These are phyloP conservation scores for Candida corydali DNA, from an alignment of 805 yeast genomes.

Conservation along the genomic window DNA sequence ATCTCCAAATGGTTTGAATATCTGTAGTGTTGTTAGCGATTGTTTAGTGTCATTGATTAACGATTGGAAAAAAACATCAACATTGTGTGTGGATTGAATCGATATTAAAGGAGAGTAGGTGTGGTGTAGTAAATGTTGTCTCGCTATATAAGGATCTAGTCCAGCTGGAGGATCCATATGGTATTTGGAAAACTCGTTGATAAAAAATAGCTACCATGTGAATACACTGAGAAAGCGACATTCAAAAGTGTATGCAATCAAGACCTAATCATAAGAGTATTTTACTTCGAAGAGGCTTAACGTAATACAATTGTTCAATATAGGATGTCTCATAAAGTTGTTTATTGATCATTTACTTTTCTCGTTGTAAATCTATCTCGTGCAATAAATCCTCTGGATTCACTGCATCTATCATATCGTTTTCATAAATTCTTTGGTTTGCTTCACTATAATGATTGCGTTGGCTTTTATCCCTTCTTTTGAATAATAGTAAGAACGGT, in stretches of 20 bases:
- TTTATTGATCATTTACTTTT: background rate
- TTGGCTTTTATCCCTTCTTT: slow-evolving; percentile 10
- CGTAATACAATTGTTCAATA: too few relatives aligned
- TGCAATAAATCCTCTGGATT: slow-evolving; percentile 42
- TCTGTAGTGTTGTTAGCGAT: slow-evolving; percentile 38
- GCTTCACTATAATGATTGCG: slow-evolving; percentile 3
- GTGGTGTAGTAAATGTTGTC: slow-evolving; percentile 41
- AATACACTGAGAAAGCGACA: too few relatives aligned
- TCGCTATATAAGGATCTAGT: slow-evolving; percentile 33
- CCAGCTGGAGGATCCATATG: slow-evolving; percentile 26
- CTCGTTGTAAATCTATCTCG: slow-evolving; percentile 41
- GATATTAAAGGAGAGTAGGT: slow-evolving; percentile 52
- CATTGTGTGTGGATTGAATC: slow-evolving; percentile 43
- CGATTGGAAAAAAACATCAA: slow-evolving; percentile 40
- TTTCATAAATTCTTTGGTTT: slow-evolving; percentile 36
- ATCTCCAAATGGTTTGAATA: slow-evolving; percentile 55
- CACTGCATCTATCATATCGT: slow-evolving; percentile 41
- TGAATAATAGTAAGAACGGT: slow-evolving; percentile 35
- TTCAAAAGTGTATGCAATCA: too few relatives aligned
- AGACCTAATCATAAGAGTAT: too few relatives aligned
- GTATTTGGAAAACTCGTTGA: background rate
- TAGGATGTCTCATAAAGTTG: too few relatives aligned
- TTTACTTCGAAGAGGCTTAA: too few relatives aligned
- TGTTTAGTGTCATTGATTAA: slow-evolving; percentile 30
- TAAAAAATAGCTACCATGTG: slow-evolving; percentile 2